Conservation (phyloP, 139 green algal genomes). For the Tetradesmus lagerheimii region DNA sequence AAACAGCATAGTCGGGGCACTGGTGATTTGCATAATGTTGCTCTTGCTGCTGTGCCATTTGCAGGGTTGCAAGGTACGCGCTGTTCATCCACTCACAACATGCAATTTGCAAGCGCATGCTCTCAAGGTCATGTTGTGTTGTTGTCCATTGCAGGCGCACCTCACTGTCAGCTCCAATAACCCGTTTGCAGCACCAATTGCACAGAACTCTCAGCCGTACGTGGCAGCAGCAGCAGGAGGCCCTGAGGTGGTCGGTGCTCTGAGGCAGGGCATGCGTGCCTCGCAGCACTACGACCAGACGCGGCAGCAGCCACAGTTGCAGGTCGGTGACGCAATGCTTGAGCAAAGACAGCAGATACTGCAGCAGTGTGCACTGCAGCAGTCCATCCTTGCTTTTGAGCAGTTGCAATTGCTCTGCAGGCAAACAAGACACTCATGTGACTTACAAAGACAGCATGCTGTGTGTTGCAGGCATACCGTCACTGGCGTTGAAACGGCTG, state of each 20-base stretch:
- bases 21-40: no score
- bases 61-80: no score
- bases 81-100: no score
- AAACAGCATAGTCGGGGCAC: no score
- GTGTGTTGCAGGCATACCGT: not conserved
- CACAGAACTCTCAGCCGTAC: not conserved
- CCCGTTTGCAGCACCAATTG: not conserved
- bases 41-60: no score
- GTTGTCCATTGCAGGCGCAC: not conserved
- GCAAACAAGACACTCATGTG: not conserved
- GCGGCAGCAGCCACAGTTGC: not conserved
- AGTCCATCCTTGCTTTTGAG: not conserved
- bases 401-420: not conserved
- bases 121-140: no score
- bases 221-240: not conserved
- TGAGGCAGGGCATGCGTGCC: not conserved
- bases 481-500: no score
- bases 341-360: no score
- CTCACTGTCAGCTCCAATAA: not conserved
- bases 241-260: not conserved
- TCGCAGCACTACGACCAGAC: not conserved
- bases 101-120: not conserved
- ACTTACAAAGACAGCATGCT: not conserved
- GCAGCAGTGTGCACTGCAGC: no score
- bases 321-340: not conserved